Evolutionary conservation across 2,329 filamentous ascomycete species (phyloP), one percentile per base, ranked within the genome.

Genomic region (Pseudocercospora musae): DNA sequence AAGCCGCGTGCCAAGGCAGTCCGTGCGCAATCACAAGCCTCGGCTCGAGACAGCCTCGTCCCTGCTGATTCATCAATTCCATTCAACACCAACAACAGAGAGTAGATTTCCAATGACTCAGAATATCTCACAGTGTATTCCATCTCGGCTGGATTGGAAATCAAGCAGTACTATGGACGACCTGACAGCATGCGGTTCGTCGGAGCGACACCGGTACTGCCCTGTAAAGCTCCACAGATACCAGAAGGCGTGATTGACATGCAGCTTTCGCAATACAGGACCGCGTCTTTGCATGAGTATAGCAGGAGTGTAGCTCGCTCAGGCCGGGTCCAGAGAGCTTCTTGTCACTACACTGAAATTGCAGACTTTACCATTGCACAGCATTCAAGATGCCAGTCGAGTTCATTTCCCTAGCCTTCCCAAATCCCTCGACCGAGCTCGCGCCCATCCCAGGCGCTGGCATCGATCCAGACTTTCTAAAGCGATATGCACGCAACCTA

Each of bases 381-480:
- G n/a, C 10, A 21, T 29, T 21, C 27, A 70, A 27, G 18, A 71
- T 71, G 69, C 67, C 67, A 11, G 62, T 63, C 66, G 85, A 87
- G 73, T 87, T 87, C 71, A 87, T 87, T 72, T 84, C 80, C 66
- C 63, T 84, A 52, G 84, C 84, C 1, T 85, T 84, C 62, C 81
- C 84, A 49, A 87, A 85, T 69, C 74, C 80, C 23, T 85, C 83
- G 0, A 86, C 79, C 4, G 85, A 87, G 74, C 70, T 87, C 4
- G 69, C 79, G 18, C 84, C 81, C 1, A 80, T 85, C 59, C 81
- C 82, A 0, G 78, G 78, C 21, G 79, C 82, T n/a, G 62, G 72
- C 0, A 78, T 86, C 11, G 84, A 87, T 65, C 79, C 82, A 0
- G 82, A 83, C 6, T 87, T 78, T 67, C 79, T 87, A 3, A 74